Evolutionary conservation across 257 asterid genomes (phyloP).

Genomic region (Fraxinus excelsior): DNA sequence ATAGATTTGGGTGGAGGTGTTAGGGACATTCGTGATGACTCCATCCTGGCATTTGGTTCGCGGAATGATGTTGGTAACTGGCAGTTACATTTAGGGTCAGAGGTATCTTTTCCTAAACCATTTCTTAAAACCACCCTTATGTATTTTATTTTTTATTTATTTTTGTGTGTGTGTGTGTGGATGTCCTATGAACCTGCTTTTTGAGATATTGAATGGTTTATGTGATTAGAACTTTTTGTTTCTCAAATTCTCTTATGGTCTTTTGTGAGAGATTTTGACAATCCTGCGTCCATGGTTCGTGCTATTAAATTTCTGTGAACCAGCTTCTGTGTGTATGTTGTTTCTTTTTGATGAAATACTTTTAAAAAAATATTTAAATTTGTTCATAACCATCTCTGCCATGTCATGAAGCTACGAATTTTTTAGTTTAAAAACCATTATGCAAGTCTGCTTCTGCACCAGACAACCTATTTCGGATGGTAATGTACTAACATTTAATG

Average conservation of each 20-base stretch:
- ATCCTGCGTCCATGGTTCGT: neutral
- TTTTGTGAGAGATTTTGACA: constrained; percentile 1
- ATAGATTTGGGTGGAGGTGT: constrained; percentile 59
- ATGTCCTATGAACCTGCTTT: neutral
- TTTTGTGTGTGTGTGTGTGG: neutral
- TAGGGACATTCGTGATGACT: constrained; percentile 44
- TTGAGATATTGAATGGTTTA: neutral
- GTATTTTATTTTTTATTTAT: neutral
- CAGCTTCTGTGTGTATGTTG: constrained; percentile 10
- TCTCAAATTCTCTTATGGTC: neutral
- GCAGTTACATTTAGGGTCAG: constrained; percentile 79
- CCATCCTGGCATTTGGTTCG: constrained; percentile 68
- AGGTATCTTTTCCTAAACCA: constrained; percentile 49
- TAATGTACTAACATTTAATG: constrained; percentile 10
- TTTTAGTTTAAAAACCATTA: neutral
- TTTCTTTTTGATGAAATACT: constrained; percentile 21
- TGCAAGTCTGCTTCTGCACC: neutral
- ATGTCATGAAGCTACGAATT: neutral
- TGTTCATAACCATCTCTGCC: neutral
- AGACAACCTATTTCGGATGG: too few relatives aligned
- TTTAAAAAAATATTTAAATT: neutral
- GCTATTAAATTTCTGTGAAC: constrained; percentile 1
- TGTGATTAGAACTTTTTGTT: neutral
- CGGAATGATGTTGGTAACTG: constrained; percentile 77
- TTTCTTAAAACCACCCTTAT: neutral